Percentiles rank a stretch among this genome's conserved stretches.
phyloP scores from a whole-genome alignment of 371 early-diverging fungal species.

The Coemansia sp. region DNA sequence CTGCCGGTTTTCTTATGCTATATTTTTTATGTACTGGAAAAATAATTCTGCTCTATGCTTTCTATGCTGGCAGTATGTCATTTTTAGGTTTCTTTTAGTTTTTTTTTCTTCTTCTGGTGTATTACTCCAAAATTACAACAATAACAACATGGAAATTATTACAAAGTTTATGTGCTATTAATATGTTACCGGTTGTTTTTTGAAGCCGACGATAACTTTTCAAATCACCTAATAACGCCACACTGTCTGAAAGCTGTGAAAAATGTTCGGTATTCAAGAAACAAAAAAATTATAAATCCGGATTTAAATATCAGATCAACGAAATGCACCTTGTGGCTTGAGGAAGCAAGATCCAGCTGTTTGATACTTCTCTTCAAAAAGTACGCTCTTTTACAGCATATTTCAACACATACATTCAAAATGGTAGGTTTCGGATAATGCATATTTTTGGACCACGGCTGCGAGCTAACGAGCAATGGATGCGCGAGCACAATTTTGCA shows the following conservation, averaged over 20 bases:
- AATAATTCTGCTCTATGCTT: not conserved
- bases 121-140: no score
- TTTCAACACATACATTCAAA: constrained; percentile 12
- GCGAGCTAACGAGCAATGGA: not conserved
- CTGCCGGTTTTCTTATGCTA: not conserved
- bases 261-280: not conserved
- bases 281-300: not conserved
- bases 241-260: not conserved
- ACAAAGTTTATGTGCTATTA: no score
- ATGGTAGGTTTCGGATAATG: not conserved
- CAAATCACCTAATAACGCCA: no score
- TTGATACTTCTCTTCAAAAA: constrained; percentile 12
- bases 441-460: not conserved
- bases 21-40: constrained; percentile 1
- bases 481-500: not conserved
- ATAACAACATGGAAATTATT: no score
- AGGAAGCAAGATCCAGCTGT: no score
- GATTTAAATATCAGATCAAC: not conserved
- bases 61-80: not conserved
- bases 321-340: no score
- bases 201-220: no score
- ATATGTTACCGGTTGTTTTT: no score
- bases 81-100: not conserved
- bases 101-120: not conserved
- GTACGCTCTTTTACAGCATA: constrained; percentile 10